Conservation (phyloP, 2,329 filamentous ascomycete species). For the Talaromyces sp. region DNA sequence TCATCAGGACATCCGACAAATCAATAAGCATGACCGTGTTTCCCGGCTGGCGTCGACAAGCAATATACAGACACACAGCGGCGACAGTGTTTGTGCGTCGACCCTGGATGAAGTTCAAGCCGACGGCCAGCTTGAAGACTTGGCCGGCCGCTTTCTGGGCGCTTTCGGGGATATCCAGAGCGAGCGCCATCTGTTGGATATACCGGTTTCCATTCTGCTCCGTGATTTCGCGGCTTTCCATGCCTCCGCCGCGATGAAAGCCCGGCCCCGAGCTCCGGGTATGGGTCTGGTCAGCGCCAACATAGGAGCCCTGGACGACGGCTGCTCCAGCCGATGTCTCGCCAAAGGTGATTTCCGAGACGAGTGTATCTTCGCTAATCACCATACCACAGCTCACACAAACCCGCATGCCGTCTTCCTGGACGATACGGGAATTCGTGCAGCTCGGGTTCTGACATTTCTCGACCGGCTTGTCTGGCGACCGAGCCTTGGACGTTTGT, state of each 20-base stretch:
- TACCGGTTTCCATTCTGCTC: slow-evolving; percentile 40
- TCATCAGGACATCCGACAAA: slow-evolving; percentile 74
- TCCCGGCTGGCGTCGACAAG: slow-evolving; percentile 70
- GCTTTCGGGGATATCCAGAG: slow-evolving; percentile 49
- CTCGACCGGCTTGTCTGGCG: slow-evolving; percentile 20
- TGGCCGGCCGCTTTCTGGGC: slow-evolving; percentile 62
- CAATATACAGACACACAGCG: slow-evolving; percentile 86
- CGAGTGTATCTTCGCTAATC: slow-evolving; percentile 80
- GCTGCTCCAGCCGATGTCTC: slow-evolving; percentile 81
- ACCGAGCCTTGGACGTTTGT: background rate
- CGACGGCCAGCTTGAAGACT: slow-evolving; percentile 70
- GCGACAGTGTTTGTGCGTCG: slow-evolving; percentile 79
- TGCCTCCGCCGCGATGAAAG: slow-evolving; percentile 42
- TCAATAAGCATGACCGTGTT: slow-evolving; percentile 94
- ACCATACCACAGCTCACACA: slow-evolving; percentile 83
- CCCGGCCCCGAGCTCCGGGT: slow-evolving; percentile 55
- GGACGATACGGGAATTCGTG: slow-evolving; percentile 40
- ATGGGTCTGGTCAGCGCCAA: slow-evolving; percentile 79
- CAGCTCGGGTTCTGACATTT: slow-evolving; percentile 43
- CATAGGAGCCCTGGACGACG: slow-evolving; percentile 82
- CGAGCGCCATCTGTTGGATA: slow-evolving; percentile 37
- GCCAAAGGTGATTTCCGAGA: slow-evolving; percentile 85
- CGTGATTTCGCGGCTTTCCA: slow-evolving; percentile 46
- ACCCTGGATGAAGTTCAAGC: slow-evolving; percentile 76
- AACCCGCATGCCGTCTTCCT: slow-evolving; percentile 47